Evolutionary conservation across 371 early-diverging fungal genomes (phyloP), one percentile per base, ranked within the genome.

Genomic region (Apophysomyces ossiformis): DNA sequence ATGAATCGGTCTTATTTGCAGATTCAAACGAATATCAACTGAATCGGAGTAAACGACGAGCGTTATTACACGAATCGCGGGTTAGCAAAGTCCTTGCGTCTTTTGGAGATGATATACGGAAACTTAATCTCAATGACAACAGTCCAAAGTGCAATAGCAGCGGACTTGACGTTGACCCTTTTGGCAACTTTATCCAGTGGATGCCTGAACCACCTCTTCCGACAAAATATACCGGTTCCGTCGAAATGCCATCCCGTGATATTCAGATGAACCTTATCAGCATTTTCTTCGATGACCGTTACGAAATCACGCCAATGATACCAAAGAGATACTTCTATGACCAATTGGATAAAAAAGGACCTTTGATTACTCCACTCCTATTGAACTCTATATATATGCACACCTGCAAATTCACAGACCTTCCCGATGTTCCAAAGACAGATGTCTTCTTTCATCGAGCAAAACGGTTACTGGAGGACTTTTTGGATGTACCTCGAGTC

Each of bases 381-480:
- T 50, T 77, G 18, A 77, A 77, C 46, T 64, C 72, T n/a, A 77
- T 77, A 1, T 77, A 72, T 39, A 68, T 69, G n/a, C 13, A 59
- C 11, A 62, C 64, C n/a, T 61, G 72, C 35, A 46, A 41, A 12
- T 68, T 56, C 44, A 58, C 63, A 1, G 56, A 63, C 36, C 21
- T 68, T 15, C 61, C 58, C 7, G 67, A 70, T 21, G 45, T 67
- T 0, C 76, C 68, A 7, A 69, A 70, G 47, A 56, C 74, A 8
- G 64, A 54, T 12, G 66, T 74, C 5, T 77, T 77, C 57, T 77
- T 66, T 41, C 69, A 77, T 21, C 72, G 78, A 16, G 78, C 73
- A 11, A 74, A 65, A 56, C 65, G 43, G 26, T 39, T 77, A 18
- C 6, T 78, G 0, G 75, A 75, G 12, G 76, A 78, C 56, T 78